Percentiles rank a stretch among this genome's conserved stretches.
Evolutionary conservation across 768 basidiomycete genomes (phyloP).

Genomic region (Tephrocybe sp.): DNA sequence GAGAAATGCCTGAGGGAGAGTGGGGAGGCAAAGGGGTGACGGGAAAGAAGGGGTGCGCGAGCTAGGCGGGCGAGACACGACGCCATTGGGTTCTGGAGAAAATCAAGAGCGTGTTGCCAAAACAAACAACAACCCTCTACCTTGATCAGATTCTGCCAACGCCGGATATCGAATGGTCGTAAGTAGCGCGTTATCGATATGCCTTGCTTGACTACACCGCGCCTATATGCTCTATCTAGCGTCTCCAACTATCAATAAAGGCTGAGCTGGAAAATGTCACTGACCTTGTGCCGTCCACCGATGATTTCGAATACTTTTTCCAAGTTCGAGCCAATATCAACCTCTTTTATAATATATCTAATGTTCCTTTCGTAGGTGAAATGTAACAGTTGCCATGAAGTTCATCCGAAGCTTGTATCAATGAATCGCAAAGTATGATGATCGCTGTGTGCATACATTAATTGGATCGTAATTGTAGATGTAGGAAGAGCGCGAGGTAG

Average conservation of each 20-base stretch:
- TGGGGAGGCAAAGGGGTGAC: conserved; percentile 1
- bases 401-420: conserved; percentile 67
- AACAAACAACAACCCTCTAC: conserved; percentile 10
- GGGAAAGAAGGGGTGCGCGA: conserved; percentile 5
- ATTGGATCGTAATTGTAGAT: background rate
- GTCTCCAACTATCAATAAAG: conserved; percentile 64
- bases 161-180: conserved; percentile 46
- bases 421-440: conserved; percentile 63
- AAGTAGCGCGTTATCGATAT: conserved; percentile 30
- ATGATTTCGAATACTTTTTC: conserved; percentile 81
- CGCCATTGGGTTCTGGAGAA: conserved; percentile 15
- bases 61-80: conserved; percentile 17
- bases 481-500: conserved; percentile 67
- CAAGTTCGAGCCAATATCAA: conserved; percentile 41
- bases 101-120: background rate
- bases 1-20: conserved; percentile 21
- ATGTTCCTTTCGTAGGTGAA: conserved; percentile 46
- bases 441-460: background rate
- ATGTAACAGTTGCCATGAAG: conserved; percentile 78
- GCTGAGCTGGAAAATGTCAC: conserved; percentile 82
- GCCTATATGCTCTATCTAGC: conserved; percentile 31
- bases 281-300: conserved; percentile 57
- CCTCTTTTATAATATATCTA: background rate
- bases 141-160: background rate
- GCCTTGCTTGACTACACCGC: background rate